Conservation (phyloP, 1,139 yeast genomes). For the Williopsis jadinii region DNA sequence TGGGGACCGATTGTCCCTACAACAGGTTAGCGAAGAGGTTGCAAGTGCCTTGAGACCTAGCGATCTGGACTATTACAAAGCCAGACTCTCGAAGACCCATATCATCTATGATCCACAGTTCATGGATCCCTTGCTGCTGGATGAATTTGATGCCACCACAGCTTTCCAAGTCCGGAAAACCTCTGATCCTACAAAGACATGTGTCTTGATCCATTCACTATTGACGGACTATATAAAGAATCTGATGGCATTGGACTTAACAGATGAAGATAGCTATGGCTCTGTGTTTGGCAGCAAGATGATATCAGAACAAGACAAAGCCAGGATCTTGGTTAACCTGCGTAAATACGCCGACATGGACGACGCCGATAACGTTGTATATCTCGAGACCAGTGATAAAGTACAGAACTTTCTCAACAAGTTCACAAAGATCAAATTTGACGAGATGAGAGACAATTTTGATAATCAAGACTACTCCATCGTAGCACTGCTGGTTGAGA, state of each 20-base stretch:
- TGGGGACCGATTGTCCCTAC: conserved; percentile 5
- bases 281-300: conserved; percentile 8
- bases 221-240: conserved; percentile 8
- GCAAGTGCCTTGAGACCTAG: conserved; percentile 4
- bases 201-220: conserved; percentile 4
- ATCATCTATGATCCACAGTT: conserved; percentile 10
- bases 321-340: conserved; percentile 15
- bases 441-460: conserved; percentile 59
- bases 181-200: conserved; percentile 14
- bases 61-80: conserved; percentile 13
- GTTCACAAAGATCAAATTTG: conserved; percentile 16
- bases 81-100: conserved; percentile 7
- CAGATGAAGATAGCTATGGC: conserved; percentile 9
- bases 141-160: conserved; percentile 11
- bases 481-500: conserved; percentile 30
- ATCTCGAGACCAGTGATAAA: conserved; percentile 5
- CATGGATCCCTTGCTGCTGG: conserved; percentile 9
- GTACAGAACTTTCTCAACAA: conserved; percentile 8
- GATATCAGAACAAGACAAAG: conserved; percentile 18
- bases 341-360: conserved; percentile 15
- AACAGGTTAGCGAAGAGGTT: conserved; percentile 3
- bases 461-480: conserved; percentile 41
- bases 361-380: conserved; percentile 13
- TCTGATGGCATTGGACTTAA: conserved; percentile 2
- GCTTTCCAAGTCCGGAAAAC: conserved; percentile 13